Evolutionary conservation across 179 eudicot species (phyloP), one percentile per base, ranked within the genome.

Genomic region (Drosera spatulata): DNA sequence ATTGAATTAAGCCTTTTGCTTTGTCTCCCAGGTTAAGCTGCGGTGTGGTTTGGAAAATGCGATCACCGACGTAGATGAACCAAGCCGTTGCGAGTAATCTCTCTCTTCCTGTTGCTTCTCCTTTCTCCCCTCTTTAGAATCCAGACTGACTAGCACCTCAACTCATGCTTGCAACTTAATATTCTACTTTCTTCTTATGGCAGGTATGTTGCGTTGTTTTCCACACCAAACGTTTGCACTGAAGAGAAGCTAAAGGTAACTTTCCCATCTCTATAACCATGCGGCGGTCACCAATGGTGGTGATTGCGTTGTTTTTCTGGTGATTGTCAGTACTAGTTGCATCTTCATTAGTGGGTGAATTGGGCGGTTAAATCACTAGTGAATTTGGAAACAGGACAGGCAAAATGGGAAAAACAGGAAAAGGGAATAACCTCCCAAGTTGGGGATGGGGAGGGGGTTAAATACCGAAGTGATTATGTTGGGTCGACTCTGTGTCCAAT

Each of bases 81-180:
- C 99, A 66, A 94, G 99, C 78, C 99, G 99, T 74, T 94, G 99
- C 97, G 97, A 94, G 97, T 93, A 86, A 53, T 41, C 60, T 62
- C 66, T 66, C 55, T 45, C 66, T 63, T 54, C 40, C 69, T 39
- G 59, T 45, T 69, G 50, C 40, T 54, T 4, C 52, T 41, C 14
- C 11, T 33, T 53, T 54, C 6, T 51, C 38, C 14, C 11, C 39
- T 53, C 51, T 10, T 50, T 11, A 5, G 14, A n/a, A 14, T 53
- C 39, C 22, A 2, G 53, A 41, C 15, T 57, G 61, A 39, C 37
- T 37, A 51, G 41, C 11, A 45, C 2, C 15, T 52, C 39, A 53
- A 51, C 51, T 7, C 44, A 43, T 37, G 2, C 41, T 9, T 45
- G 7, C 9, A 37, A 22, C 44, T 11, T 2, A 9, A 38, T 55